Percentiles rank a stretch among this genome's conserved stretches.
These are phyloP conservation scores for Ophiostoma novo-ulmi DNA, from an alignment of 2,329 filamentous ascomycete genomes.

Conservation along the genomic window DNA sequence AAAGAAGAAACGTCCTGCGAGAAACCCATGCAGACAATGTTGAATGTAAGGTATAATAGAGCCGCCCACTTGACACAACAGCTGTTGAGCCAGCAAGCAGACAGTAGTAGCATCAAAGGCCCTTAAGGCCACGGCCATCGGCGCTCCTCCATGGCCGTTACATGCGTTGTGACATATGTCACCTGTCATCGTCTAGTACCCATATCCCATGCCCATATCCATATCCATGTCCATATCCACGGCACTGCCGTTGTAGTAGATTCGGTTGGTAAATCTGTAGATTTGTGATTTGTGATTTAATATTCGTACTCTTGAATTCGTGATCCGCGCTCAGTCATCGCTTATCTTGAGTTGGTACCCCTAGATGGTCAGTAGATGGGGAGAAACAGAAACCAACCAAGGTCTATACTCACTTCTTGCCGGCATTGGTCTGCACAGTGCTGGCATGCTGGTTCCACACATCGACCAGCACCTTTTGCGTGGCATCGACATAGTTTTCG, in stretches of 20 bases:
- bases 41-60: too few species aligned
- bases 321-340: not conserved
- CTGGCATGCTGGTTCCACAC: constrained; percentile 52
- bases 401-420: constrained; percentile 10
- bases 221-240: not conserved
- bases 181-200: not conserved
- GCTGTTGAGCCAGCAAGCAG: too few species aligned
- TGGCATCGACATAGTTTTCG: constrained; percentile 68
- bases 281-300: not conserved
- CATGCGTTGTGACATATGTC: not conserved
- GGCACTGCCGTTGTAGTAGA: not conserved
- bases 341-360: not conserved
- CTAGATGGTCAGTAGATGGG: not conserved
- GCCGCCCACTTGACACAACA: too few species aligned
- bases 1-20: not conserved
- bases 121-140: too few species aligned
- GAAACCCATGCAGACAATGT: too few species aligned
- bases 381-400: not conserved
- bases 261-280: not conserved
- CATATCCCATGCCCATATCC: too few species aligned
- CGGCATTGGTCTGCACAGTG: not conserved
- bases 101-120: too few species aligned
- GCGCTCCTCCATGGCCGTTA: not conserved
- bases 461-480: constrained; percentile 63
- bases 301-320: too few species aligned